Evolutionary conservation across 176 grass and related monocot genomes (phyloP).

Genomic region (Rhynchospora tenuis): DNA sequence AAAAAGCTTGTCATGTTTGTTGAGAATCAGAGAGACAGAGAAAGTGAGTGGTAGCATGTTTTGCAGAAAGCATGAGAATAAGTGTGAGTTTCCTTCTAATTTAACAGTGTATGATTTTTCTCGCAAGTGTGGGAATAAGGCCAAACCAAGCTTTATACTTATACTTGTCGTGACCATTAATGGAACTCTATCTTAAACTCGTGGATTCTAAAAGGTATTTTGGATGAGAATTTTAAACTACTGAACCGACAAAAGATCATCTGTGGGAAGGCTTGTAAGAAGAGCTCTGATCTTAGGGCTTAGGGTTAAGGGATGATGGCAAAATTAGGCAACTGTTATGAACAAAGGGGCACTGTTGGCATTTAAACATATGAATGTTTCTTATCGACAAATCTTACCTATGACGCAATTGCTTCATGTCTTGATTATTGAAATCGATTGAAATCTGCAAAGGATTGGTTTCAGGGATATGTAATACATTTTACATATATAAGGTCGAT

Average conservation of each 20-base stretch:
- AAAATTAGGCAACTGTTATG: background rate
- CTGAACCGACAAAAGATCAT: background rate
- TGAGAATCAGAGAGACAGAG: background rate
- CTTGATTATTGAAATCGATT: conserved; percentile 19
- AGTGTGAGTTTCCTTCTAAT: background rate
- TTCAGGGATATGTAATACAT: background rate
- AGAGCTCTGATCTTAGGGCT: background rate
- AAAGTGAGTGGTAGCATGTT: background rate
- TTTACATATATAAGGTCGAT: background rate
- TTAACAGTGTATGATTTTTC: background rate
- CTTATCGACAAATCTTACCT: background rate
- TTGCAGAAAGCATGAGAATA: background rate
- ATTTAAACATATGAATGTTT: background rate
- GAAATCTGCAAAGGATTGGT: conserved; percentile 9
- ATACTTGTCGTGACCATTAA: background rate
- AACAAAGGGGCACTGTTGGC: background rate
- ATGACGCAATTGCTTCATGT: background rate
- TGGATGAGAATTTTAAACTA: conserved; percentile 20
- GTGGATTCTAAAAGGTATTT: background rate
- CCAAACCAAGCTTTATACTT: background rate
- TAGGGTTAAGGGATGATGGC: background rate
- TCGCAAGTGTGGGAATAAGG: background rate
- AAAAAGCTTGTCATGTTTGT: background rate
- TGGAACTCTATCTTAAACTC: background rate
- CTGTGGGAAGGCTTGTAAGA: background rate